A percentile compares a stretch with the other conserved stretches of the same genome.
phyloP scores from a whole-genome alignment of 768 basidiomycete genomes.

The Lepiota venenata region DNA sequence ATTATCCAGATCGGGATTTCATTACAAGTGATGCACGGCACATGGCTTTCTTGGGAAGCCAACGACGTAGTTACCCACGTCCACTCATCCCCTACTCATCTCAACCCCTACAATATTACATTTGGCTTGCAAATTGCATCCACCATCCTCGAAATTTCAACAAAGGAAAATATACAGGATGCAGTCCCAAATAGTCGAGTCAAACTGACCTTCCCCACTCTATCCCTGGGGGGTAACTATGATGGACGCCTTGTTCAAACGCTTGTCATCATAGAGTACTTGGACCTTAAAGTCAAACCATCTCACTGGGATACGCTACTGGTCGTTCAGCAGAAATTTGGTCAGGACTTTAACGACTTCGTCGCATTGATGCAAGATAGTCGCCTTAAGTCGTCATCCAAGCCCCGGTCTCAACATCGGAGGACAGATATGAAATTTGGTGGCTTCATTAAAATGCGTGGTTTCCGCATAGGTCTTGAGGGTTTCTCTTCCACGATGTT shows the following conservation, averaged over 20 bases:
- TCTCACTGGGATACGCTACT: conserved; percentile 82
- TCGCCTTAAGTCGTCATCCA: conserved; percentile 26
- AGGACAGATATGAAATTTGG: conserved; percentile 27
- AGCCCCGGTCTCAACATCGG: conserved; percentile 19
- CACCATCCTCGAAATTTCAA: conserved; percentile 57
- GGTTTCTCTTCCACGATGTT: conserved; percentile 69
- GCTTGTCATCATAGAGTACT: conserved; percentile 60
- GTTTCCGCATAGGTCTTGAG: conserved; percentile 78
- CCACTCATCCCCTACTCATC: conserved; percentile 31
- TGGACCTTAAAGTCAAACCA: conserved; percentile 74
- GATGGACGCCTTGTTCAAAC: conserved; percentile 48
- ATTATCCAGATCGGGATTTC: conserved; percentile 52
- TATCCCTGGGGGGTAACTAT: conserved; percentile 59
- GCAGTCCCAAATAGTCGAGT: conserved; percentile 44
- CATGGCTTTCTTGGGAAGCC: conserved; percentile 79
- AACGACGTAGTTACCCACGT: conserved; percentile 46
- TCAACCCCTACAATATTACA: conserved; percentile 28
- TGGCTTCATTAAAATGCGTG: conserved; percentile 64
- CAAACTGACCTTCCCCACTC: conserved; percentile 61
- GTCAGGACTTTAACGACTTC: conserved; percentile 84
- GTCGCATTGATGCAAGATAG: conserved; percentile 64
- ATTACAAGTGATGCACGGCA: conserved; percentile 84
- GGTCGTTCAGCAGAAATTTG: conserved; percentile 85
- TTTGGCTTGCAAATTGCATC: conserved; percentile 68
- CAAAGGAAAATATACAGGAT: conserved; percentile 36